Conservation (phyloP, 2,329 filamentous ascomycete genomes). For the Alternaria triticina region DNA sequence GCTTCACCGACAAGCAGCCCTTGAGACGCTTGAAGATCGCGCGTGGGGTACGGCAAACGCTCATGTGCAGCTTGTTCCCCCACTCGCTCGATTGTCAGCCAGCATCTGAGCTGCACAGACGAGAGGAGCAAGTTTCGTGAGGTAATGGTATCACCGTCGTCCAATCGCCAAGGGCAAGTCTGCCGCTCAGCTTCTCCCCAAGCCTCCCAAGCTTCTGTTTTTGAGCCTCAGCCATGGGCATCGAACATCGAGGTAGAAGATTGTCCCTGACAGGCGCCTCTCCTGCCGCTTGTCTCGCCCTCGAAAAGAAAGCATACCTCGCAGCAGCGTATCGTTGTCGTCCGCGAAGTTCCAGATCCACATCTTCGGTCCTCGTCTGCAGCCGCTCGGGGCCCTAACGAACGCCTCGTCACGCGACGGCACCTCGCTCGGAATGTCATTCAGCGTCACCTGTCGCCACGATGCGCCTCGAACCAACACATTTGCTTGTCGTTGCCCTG, state of each 20-base stretch:
- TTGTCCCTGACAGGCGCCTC: conserved; percentile 25
- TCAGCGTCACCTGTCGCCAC: conserved; percentile 33
- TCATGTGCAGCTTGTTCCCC: conserved; percentile 20
- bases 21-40: conserved; percentile 4
- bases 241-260: conserved; percentile 8
- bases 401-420: conserved; percentile 34
- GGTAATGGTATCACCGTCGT: conserved; percentile 43
- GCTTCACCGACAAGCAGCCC: conserved; percentile 12
- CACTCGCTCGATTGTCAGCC: conserved; percentile 26
- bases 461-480: conserved; percentile 15
- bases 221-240: conserved; percentile 35
- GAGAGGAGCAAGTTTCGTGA: conserved; percentile 24
- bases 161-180: conserved; percentile 13
- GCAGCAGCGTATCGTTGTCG: conserved; percentile 16
- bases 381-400: conserved; percentile 10
- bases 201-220: conserved; percentile 4
- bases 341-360: conserved; percentile 18
- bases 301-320: conserved; percentile 21
- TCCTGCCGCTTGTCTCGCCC: conserved; percentile 4
- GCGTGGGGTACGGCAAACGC: conserved; percentile 5
- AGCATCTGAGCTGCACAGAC: conserved; percentile 23
- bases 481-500: conserved; percentile 25
- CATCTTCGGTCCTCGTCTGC: conserved; percentile 22
- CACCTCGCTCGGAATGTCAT: conserved; percentile 26
- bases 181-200: conserved; percentile 5